Percentiles rank a stretch among this genome's conserved stretches.
These are phyloP conservation scores for Geotrichum fermentans DNA, from an alignment of 1,139 yeast genomes.

Conservation along the genomic window DNA sequence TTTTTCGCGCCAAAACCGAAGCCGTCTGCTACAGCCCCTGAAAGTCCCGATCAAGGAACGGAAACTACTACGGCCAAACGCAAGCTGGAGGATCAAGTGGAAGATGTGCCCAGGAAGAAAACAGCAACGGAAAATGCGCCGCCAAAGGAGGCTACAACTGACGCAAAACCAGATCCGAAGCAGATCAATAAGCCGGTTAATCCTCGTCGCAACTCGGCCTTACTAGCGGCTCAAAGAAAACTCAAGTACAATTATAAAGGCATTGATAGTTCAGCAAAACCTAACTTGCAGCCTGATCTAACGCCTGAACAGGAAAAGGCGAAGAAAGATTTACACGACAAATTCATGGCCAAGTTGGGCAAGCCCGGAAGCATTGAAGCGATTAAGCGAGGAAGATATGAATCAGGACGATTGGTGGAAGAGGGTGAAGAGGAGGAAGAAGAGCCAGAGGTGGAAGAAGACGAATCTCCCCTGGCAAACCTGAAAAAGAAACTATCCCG, in stretches of 20 bases:
- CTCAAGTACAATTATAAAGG: slow-evolving; percentile 13
- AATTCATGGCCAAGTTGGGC: slow-evolving; percentile 22
- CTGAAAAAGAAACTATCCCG: slow-evolving; percentile 1
- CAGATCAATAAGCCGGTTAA: not conserved
- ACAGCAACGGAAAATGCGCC: not conserved
- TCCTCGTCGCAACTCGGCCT: slow-evolving; percentile 2
- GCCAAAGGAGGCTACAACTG: not conserved
- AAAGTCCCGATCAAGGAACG: not conserved
- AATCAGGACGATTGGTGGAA: slow-evolving; percentile 8
- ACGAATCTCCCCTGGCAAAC: slow-evolving; percentile 1
- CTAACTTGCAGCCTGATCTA: not conserved
- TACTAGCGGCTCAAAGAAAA: slow-evolving; percentile 15
- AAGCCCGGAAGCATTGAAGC: slow-evolving; percentile 26
- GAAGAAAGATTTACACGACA: slow-evolving; percentile 16
- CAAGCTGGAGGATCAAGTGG: slow-evolving; percentile 1
- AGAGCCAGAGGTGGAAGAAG: not conserved
- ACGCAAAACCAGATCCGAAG: not conserved
- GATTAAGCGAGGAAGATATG: slow-evolving; percentile 19
- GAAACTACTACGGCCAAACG: not conserved
- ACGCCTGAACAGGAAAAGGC: not conserved
- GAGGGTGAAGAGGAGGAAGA: slow-evolving; percentile 8
- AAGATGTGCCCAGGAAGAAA: slow-evolving; percentile 4
- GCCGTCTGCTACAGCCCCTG: not conserved
- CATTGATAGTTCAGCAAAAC: not conserved
- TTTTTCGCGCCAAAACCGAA: slow-evolving; percentile 2